A percentile compares a stretch with the other conserved stretches of the same genome.
Evolutionary conservation across 352 stramenopile genomes (phyloP).

Genomic region (Phytophthora agathidicida): DNA sequence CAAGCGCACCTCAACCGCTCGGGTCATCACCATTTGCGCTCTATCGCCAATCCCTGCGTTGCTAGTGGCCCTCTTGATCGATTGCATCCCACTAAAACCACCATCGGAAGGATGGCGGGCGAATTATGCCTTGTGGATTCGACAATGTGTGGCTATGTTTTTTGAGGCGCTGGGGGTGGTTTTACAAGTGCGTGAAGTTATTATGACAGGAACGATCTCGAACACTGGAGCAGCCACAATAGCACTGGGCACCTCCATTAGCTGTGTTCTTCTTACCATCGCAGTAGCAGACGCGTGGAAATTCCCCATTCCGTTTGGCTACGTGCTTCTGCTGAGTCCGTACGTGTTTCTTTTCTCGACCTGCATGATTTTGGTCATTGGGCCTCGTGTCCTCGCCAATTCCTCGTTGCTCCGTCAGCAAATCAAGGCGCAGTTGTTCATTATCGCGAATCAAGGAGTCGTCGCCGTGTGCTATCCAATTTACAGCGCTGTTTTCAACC

Average conservation of each 20-base stretch:
- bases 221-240: conserved; percentile 4
- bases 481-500: conserved; percentile 24
- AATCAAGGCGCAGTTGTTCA: conserved; percentile 11
- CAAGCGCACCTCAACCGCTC: background rate
- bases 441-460: conserved; percentile 20
- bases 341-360: conserved; percentile 7
- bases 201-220: conserved; percentile 10
- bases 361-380: conserved; percentile 10
- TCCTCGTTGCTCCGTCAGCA: conserved; percentile 7
- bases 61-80: conserved; percentile 8
- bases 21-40: conserved; percentile 2
- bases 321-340: conserved; percentile 4
- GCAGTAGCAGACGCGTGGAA: conserved; percentile 3
- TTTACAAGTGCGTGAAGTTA: conserved; percentile 8
- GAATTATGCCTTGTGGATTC: conserved; percentile 10
- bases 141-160: conserved; percentile 5
- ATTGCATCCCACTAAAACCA: conserved; percentile 27
- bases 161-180: conserved; percentile 2
- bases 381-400: background rate
- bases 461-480: conserved; percentile 19
- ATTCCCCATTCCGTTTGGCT: conserved; percentile 18
- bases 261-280: conserved; percentile 1
- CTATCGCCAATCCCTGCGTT: conserved; percentile 17
- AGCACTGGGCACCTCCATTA: conserved; percentile 1
- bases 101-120: conserved; percentile 5